A percentile compares a stretch with the other conserved stretches of the same genome.
Evolutionary conservation across 2,329 filamentous ascomycete species (phyloP).

Genomic region (Cercospora sp.): DNA sequence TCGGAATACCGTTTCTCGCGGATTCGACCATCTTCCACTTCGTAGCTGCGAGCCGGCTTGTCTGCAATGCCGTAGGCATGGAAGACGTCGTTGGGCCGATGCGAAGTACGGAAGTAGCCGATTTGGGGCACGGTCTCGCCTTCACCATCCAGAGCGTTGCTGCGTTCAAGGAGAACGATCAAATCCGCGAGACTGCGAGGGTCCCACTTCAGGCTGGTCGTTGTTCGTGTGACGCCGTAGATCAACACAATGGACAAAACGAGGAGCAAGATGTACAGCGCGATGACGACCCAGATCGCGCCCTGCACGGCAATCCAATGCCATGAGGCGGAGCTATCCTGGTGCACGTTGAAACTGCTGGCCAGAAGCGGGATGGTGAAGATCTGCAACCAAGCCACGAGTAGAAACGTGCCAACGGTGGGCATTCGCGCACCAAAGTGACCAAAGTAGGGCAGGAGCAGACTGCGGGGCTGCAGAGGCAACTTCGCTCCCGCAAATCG

Average conservation of each 20-base stretch:
- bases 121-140: slow-evolving; percentile 61
- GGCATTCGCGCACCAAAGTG: slow-evolving; percentile 69
- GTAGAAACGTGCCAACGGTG: slow-evolving; percentile 63
- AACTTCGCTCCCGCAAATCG: slow-evolving; percentile 68
- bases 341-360: slow-evolving; percentile 68
- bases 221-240: slow-evolving; percentile 53
- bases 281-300: slow-evolving; percentile 75
- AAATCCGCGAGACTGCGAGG: slow-evolving; percentile 78
- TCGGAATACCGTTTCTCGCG: slow-evolving; percentile 45
- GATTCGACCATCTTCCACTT: slow-evolving; percentile 50
- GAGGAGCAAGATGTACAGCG: slow-evolving; percentile 68
- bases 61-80: slow-evolving; percentile 74
- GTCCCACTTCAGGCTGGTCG: slow-evolving; percentile 83
- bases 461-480: slow-evolving; percentile 60
- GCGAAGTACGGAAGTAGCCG: slow-evolving; percentile 81
- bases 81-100: slow-evolving; percentile 66
- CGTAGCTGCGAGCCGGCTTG: slow-evolving; percentile 53
- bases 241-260: slow-evolving; percentile 60
- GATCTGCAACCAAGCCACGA: slow-evolving; percentile 73
- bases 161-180: slow-evolving; percentile 73
- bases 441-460: slow-evolving; percentile 67
- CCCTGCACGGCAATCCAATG: slow-evolving; percentile 77
- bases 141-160: slow-evolving; percentile 67
- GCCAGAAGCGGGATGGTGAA: slow-evolving; percentile 81
- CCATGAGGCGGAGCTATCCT: slow-evolving; percentile 63